Evolutionary conservation across 345 rosid genomes (phyloP).

Genomic region (Aurinia saxatilis): DNA sequence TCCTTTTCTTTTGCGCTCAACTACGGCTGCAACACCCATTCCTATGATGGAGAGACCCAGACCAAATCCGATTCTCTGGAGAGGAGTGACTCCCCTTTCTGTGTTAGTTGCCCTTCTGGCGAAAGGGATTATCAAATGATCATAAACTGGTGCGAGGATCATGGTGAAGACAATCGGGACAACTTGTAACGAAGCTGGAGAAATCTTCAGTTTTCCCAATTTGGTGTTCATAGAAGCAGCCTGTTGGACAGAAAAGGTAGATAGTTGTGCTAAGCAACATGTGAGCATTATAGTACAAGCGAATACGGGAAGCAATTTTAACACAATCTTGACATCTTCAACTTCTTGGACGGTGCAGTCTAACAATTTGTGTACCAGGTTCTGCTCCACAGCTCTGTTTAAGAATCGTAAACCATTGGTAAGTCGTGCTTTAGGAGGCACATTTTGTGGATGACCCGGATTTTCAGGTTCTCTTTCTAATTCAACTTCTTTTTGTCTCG

Average conservation of each 20-base stretch:
- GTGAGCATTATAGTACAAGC: conserved; percentile 69
- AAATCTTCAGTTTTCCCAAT: conserved; percentile 44
- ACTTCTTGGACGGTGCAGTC: conserved; percentile 53
- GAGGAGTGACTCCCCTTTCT: conserved; percentile 66
- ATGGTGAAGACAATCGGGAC: conserved; percentile 69
- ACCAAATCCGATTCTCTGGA: conserved; percentile 76
- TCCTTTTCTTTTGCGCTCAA: conserved; percentile 47
- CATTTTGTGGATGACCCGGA: too few relatives aligned
- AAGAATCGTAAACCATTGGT: conserved; percentile 42
- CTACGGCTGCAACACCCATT: conserved; percentile 74
- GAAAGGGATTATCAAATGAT: conserved; percentile 54
- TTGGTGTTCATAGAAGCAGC: conserved; percentile 68
- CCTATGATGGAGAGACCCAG: conserved; percentile 61
- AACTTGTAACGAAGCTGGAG: conserved; percentile 79
- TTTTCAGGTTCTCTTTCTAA: conserved; percentile 5
- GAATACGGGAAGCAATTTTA: conserved; percentile 60
- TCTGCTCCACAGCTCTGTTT: conserved; percentile 35
- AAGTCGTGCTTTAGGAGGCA: too few relatives aligned
- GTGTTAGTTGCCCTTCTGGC: conserved; percentile 50
- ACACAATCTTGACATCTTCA: conserved; percentile 63
- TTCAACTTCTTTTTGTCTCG: conserved; percentile 27
- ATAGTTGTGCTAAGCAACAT: conserved; percentile 83
- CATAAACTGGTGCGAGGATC: conserved; percentile 69
- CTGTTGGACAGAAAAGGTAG: conserved; percentile 73
- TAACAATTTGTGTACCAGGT: conserved; percentile 27